Evolutionary conservation across 352 stramenopile species (phyloP).

Genomic region (Phytopythium sindhum): DNA sequence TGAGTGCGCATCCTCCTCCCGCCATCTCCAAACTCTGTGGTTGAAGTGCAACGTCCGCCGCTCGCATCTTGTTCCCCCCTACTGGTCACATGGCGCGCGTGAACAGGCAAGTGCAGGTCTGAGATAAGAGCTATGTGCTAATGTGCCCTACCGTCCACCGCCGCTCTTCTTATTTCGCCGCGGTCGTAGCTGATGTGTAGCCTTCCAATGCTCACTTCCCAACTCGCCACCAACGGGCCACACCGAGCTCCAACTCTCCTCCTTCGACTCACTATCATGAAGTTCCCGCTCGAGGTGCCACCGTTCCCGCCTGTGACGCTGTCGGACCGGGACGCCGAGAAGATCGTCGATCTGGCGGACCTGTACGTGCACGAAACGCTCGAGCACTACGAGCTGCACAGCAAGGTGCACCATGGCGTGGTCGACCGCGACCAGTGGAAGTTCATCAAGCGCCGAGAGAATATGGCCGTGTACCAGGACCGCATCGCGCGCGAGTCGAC

Average conservation of each 20-base stretch:
- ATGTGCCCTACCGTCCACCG: not conserved
- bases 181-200: not conserved
- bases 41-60: not conserved
- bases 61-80: not conserved
- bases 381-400: constrained; percentile 9
- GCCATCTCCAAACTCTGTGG: not conserved
- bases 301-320: constrained; percentile 13
- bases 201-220: constrained; percentile 1
- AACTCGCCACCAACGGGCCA: not conserved
- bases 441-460: constrained; percentile 15
- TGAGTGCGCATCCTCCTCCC: not conserved
- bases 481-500: constrained; percentile 11
- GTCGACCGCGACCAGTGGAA: constrained; percentile 12
- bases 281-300: constrained; percentile 14
- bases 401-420: constrained; percentile 4
- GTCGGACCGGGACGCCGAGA: constrained; percentile 3
- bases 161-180: not conserved
- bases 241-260: not conserved
- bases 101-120: not conserved
- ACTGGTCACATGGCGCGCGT: not conserved
- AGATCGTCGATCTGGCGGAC: constrained; percentile 3
- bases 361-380: constrained; percentile 9
- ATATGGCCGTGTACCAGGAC: constrained; percentile 14
- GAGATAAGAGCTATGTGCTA: not conserved
- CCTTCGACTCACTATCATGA: constrained; percentile 3